Percentiles rank a stretch among this genome's conserved stretches.
Conservation (phyloP, 148 eudicot genomes). For the Chenopodium suecicum region DNA sequence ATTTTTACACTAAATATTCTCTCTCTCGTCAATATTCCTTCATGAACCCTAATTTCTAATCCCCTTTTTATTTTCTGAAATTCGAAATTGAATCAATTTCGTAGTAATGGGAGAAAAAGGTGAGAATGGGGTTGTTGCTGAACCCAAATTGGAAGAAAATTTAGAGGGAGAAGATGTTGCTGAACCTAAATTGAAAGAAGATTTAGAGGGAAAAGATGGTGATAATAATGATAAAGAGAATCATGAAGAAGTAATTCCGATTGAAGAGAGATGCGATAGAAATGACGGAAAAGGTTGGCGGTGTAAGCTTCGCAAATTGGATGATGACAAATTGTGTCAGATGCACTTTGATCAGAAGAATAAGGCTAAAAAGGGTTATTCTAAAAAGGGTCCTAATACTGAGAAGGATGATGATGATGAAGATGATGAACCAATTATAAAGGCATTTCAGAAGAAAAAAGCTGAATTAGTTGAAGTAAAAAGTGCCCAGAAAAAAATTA, state of each 20-base stretch:
- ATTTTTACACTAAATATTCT: not conserved
- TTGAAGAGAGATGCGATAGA: conserved; percentile 6
- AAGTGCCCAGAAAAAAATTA: no score
- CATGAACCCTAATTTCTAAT: conserved; percentile 7
- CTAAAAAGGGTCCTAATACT: no score
- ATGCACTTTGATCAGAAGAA: not conserved
- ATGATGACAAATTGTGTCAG: conserved; percentile 1
- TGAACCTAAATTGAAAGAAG: not conserved
- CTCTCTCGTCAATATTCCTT: not conserved
- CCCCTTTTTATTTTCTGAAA: not conserved
- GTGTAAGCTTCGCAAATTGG: not conserved
- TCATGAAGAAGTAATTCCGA: not conserved
- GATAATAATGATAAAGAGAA: not conserved
- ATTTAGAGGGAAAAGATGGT: not conserved
- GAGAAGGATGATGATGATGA: no score
- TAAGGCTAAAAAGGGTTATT: not conserved
- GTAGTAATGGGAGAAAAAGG: not conserved
- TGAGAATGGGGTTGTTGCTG: not conserved
- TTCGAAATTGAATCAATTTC: not conserved
- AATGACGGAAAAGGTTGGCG: conserved; percentile 19
- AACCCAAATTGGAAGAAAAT: not conserved
- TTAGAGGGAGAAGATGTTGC: not conserved
- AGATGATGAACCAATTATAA: no score
- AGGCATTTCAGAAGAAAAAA: no score
- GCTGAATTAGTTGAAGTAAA: no score